Percentiles rank a stretch among this genome's conserved stretches.
Conservation (phyloP, 331 rosid species). For the Malus hybrid region DNA sequence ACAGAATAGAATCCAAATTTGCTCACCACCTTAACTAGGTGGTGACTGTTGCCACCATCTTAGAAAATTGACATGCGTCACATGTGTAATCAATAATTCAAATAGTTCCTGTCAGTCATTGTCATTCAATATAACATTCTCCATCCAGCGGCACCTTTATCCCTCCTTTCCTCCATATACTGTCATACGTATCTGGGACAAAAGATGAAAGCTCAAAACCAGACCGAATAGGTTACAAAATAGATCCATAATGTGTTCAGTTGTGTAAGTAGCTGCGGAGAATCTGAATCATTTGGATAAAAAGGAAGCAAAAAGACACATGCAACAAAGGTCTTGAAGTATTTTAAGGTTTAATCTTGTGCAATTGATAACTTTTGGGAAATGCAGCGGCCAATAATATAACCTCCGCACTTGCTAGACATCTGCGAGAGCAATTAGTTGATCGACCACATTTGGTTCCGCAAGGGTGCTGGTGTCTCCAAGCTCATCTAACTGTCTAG, state of each 20-base stretch:
- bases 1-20: too few relatives aligned
- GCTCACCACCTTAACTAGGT: too few relatives aligned
- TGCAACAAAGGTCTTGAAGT: neutral
- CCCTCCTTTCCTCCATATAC: neutral
- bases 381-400: neutral
- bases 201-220: neutral
- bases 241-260: neutral
- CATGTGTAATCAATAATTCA: neutral
- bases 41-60: too few relatives aligned
- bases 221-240: neutral
- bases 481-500: conserved; percentile 82
- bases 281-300: neutral
- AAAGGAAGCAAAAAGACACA: neutral
- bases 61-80: neutral
- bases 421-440: conserved; percentile 74
- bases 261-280: neutral
- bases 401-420: conserved; percentile 16
- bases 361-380: neutral
- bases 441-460: conserved; percentile 78
- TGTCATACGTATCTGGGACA: neutral
- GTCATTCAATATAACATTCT: neutral
- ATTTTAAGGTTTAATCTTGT: neutral
- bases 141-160: neutral
- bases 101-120: neutral
- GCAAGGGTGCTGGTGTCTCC: conserved; percentile 96